Evolutionary conservation across 1,284 basidiomycete genomes (phyloP), one percentile per base, ranked within the genome.

Genomic region (Melampsora americana): DNA sequence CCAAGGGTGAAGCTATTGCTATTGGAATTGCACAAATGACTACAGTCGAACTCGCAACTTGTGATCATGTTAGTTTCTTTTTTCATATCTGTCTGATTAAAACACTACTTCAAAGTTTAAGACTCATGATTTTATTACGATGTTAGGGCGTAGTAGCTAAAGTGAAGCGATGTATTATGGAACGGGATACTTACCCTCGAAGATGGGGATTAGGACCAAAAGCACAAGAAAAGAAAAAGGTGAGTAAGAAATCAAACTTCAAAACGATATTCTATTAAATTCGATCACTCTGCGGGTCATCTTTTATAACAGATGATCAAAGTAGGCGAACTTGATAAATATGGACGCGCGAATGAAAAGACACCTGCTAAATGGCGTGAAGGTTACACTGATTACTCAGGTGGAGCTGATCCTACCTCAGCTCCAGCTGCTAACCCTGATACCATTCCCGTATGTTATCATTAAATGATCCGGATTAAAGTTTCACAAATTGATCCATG

Each of bases 121-220:
- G 12, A 44, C 12, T 44, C 42, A 44, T 14, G 42, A 2, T 44
- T 44, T 14, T 44, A 14, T 18, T 18, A 18, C 18, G n/a, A n/a
- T 68, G 9, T 56, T 39, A 74, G 71, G 71, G 96, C 77, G 93
- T 99, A 76, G 96, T 99, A 53, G 96, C 96, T 62, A 98, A 98
- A 86, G 93, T 99, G 81, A 99, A 99, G 87, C 87, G 96, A 76
- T 98, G 95, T 84, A 99, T 99, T 83, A 99, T 99, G 96, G 84
- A 98, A 85, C 90, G 95, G 68, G 95, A 99, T 84, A 93, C 93
- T 23, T 99, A 99, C 84, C 96, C 96, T 53, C 89, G 96, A 78
- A 89, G 95, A 80, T 99, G 96, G 96, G 96, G 96, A 78, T 88
- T 99, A 74, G 96, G 96, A 26, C 96, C 95, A 50, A 89, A 94